Percentiles rank a stretch among this genome's conserved stretches.
phyloP scores from a whole-genome alignment of 2,329 filamentous ascomycete species.

The Ambrosiella beaveri region DNA sequence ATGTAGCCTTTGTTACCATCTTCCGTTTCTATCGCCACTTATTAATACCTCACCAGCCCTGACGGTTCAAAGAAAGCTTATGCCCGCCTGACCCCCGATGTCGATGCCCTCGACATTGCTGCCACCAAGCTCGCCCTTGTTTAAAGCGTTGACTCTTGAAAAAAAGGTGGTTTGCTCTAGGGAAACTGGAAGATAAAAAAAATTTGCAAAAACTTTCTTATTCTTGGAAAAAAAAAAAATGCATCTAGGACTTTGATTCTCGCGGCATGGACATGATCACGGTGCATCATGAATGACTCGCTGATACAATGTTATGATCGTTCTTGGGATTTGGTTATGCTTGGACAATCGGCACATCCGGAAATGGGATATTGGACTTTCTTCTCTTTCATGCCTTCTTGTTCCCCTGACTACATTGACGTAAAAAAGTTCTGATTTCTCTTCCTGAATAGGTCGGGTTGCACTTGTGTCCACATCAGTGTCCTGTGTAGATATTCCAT shows the following conservation, averaged over 20 bases:
- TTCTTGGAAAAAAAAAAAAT: constrained; percentile 11
- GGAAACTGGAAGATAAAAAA: constrained; percentile 11
- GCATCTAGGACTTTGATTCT: constrained; percentile 5
- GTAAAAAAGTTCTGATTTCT: background rate
- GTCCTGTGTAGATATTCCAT: no score
- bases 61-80: constrained; percentile 99
- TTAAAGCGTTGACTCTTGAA: constrained; percentile 34
- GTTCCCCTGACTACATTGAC: background rate
- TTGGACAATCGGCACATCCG: background rate
- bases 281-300: background rate
- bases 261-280: constrained; percentile 10
- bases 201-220: constrained; percentile 11
- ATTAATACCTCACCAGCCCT: constrained; percentile 37
- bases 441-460: background rate
- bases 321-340: background rate
- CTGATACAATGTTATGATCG: background rate
- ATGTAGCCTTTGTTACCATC: constrained; percentile 22
- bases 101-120: constrained; percentile 97
- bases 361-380: constrained; percentile 1
- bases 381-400: constrained; percentile 2
- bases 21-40: constrained; percentile 8
- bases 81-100: constrained; percentile 83
- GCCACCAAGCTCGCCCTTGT: constrained; percentile 98
- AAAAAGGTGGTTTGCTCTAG: constrained; percentile 10
- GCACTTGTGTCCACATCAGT: background rate